Evolutionary conservation across 768 basidiomycete species (phyloP).

Genomic region (Lactarius hatsudake): DNA sequence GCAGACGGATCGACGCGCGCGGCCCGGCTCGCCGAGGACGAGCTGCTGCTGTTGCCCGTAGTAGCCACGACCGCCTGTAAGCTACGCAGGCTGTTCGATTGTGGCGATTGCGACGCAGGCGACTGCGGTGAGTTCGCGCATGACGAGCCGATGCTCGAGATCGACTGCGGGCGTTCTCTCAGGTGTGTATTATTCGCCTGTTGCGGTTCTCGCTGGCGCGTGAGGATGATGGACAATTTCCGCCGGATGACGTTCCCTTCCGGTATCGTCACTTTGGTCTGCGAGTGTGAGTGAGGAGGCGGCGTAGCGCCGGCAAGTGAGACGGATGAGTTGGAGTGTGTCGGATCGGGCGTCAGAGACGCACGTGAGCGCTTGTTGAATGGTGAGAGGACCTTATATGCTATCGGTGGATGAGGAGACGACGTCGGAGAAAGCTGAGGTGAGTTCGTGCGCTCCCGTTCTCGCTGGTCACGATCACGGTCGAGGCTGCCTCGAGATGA

Average conservation of each 20-base stretch:
- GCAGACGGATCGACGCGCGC: neutral
- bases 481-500: constrained; percentile 27
- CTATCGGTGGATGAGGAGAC: constrained; percentile 26
- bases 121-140: constrained; percentile 39
- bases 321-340: constrained; percentile 24
- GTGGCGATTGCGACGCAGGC: constrained; percentile 34
- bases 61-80: constrained; percentile 43
- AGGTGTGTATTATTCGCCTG: constrained; percentile 36
- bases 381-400: constrained; percentile 32
- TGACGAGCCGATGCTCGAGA: constrained; percentile 49
- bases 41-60: neutral
- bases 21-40: constrained; percentile 34
- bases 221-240: constrained; percentile 39
- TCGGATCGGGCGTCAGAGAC: constrained; percentile 23
- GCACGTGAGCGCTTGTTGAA: constrained; percentile 25
- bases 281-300: neutral
- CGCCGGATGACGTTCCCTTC: constrained; percentile 28
- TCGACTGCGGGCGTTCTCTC: constrained; percentile 47
- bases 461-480: neutral
- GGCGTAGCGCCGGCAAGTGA: constrained; percentile 14
- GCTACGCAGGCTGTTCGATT: constrained; percentile 55
- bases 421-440: constrained; percentile 2
- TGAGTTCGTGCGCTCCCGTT: constrained; percentile 9
- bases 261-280: neutral
- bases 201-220: constrained; percentile 31